Evolutionary conservation across 768 basidiomycete species (phyloP).

Genomic region (Boletus huronensis): DNA sequence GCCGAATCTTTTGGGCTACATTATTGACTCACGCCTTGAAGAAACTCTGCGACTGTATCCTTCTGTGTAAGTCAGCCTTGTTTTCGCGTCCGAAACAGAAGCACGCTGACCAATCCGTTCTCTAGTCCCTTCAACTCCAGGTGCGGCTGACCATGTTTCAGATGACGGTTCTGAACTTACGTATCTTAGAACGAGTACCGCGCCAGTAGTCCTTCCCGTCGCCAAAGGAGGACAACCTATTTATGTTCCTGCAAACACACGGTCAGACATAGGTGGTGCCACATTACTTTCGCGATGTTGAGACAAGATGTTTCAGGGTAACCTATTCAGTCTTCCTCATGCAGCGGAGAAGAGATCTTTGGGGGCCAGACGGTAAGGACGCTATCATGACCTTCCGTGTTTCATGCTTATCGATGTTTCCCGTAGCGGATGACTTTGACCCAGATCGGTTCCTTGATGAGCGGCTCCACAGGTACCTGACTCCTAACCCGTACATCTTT

Average conservation of each 20-base stretch:
- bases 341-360: constrained; percentile 60
- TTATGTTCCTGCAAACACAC: constrained; percentile 33
- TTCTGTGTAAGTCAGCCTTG: constrained; percentile 25
- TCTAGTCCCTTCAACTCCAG: constrained; percentile 27
- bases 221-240: constrained; percentile 25
- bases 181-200: constrained; percentile 20
- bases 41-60: constrained; percentile 32
- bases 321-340: constrained; percentile 50
- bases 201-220: constrained; percentile 23
- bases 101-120: background rate
- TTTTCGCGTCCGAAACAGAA: background rate
- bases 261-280: constrained; percentile 12
- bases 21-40: constrained; percentile 7
- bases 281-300: background rate
- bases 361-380: constrained; percentile 60
- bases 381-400: background rate
- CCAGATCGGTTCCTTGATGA: constrained; percentile 67
- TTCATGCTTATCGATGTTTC: background rate
- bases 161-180: background rate
- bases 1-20: background rate
- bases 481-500: constrained; percentile 51
- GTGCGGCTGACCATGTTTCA: background rate
- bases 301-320: constrained; percentile 25
- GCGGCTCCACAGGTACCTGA: constrained; percentile 50
- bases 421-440: constrained; percentile 52